phyloP scores from a whole-genome alignment of 2,329 filamentous ascomycete genomes.

The Mycosphaerella sp. region DNA sequence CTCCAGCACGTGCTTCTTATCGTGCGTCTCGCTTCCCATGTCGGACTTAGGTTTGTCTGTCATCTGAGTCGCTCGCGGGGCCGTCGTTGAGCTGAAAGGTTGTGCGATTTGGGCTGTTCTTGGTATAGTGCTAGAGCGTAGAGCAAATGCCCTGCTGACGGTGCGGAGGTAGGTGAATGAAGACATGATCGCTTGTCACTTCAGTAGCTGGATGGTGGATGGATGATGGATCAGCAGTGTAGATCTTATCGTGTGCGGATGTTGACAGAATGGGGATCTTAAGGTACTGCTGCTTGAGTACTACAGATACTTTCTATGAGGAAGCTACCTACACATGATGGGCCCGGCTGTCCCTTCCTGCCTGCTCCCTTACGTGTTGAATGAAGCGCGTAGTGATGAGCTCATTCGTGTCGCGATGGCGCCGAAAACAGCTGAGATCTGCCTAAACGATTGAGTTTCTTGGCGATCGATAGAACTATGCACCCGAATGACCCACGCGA shows the following conservation, averaged over 20 bases:
- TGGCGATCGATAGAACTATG: not conserved
- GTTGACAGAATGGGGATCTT: too few species aligned
- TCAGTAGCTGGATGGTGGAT: constrained; percentile 13
- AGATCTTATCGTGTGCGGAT: not conserved
- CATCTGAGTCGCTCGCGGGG: constrained; percentile 7
- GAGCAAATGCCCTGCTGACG: constrained; percentile 1
- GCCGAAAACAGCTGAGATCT: not conserved
- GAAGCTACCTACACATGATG: not conserved
- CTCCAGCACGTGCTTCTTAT: constrained; percentile 25
- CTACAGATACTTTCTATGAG: not conserved
- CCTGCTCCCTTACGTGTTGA: not conserved
- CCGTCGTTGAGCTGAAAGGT: constrained; percentile 14
- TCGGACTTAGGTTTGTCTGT: constrained; percentile 18
- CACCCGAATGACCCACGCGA: not conserved
- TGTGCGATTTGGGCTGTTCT: constrained; percentile 1
- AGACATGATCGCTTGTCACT: constrained; percentile 27
- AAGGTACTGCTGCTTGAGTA: not conserved
- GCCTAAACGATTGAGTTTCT: not conserved
- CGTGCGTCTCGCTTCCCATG: constrained; percentile 16
- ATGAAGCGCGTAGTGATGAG: not conserved
- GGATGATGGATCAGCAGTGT: not conserved
- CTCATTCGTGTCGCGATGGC: not conserved
- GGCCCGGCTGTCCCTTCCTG: not conserved
- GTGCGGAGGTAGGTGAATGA: constrained; percentile 37
- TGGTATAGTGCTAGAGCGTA: not conserved